Evolutionary conservation across 345 rosid genomes (phyloP).

Genomic region (Nasturtium officinale): DNA sequence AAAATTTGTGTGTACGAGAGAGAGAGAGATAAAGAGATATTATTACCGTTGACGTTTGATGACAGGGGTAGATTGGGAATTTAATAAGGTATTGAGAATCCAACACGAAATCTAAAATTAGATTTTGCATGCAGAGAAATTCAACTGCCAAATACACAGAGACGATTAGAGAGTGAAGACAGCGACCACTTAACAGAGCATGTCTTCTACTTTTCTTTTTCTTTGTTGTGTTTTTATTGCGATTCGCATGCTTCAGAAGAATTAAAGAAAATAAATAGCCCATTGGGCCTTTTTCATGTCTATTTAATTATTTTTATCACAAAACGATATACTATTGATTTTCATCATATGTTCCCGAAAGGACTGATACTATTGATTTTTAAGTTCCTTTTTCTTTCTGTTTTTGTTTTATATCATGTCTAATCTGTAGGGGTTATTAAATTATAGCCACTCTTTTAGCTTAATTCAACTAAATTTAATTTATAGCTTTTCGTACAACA

Average conservation of each 20-base stretch:
- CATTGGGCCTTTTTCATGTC: slow-evolving; percentile 36
- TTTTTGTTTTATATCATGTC: slow-evolving; percentile 15
- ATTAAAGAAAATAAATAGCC: slow-evolving; percentile 26
- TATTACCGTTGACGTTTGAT: slow-evolving; percentile 42
- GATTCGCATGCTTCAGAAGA: slow-evolving; percentile 35
- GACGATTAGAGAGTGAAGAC: slow-evolving; percentile 43
- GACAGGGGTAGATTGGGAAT: slow-evolving; percentile 38
- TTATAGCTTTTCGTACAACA: slow-evolving; percentile 27
- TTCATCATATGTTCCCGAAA: slow-evolving; percentile 22
- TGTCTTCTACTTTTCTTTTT: slow-evolving; percentile 19
- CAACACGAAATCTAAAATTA: slow-evolving; percentile 48
- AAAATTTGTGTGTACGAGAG: neutral
- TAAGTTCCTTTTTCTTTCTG: neutral
- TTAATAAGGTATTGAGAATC: slow-evolving; percentile 35
- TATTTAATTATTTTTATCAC: slow-evolving; percentile 2
- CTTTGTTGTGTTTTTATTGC: neutral
- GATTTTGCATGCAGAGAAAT: slow-evolving; percentile 47
- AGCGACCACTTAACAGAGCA: slow-evolving; percentile 44
- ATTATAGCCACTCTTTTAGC: slow-evolving; percentile 13
- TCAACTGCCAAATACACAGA: slow-evolving; percentile 45
- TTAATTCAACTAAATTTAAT: neutral
- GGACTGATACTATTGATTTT: slow-evolving; percentile 29
- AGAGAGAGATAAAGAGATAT: slow-evolving; percentile 12
- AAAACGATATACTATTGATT: neutral
- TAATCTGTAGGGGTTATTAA: neutral